phyloP scores from a whole-genome alignment of 1,284 basidiomycete species.

The Termitomyces sp. region DNA sequence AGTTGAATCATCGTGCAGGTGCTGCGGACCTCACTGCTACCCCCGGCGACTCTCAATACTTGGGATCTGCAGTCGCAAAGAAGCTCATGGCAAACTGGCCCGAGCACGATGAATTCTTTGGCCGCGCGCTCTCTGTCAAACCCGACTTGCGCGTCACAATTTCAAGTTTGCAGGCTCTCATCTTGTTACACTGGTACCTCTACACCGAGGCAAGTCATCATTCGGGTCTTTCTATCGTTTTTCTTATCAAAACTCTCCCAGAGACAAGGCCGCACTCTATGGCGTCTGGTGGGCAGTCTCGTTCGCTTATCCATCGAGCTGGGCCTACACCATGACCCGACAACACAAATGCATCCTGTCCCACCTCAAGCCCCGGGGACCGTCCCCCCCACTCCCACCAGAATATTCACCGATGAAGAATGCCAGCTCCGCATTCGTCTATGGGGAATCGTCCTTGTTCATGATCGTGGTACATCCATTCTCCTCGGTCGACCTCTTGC shows the following conservation, averaged over 20 bases:
- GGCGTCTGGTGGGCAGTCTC: slow-evolving; percentile 78
- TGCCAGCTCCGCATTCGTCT: slow-evolving; percentile 70
- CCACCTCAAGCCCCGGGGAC: slow-evolving; percentile 30
- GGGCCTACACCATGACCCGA: slow-evolving; percentile 78
- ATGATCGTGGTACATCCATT: slow-evolving; percentile 80
- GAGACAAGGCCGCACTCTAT: slow-evolving; percentile 79
- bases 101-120: slow-evolving; percentile 75
- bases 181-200: slow-evolving; percentile 79
- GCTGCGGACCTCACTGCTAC: slow-evolving; percentile 34
- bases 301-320: slow-evolving; percentile 75
- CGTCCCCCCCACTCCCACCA: slow-evolving; percentile 30
- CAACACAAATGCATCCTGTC: slow-evolving; percentile 45
- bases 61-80: slow-evolving; percentile 37
- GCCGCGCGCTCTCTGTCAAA: slow-evolving; percentile 68
- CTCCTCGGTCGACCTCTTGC: slow-evolving; percentile 79
- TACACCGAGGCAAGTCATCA: slow-evolving; percentile 66
- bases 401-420: slow-evolving; percentile 66
- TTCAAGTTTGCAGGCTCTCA: slow-evolving; percentile 73
- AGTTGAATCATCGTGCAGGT: slow-evolving; percentile 64
- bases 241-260: slow-evolving; percentile 25
- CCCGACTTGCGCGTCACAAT: slow-evolving; percentile 76
- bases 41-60: slow-evolving; percentile 23
- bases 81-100: slow-evolving; percentile 77
- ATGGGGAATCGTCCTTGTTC: slow-evolving; percentile 76
- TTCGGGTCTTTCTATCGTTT: background rate